phyloP scores from a whole-genome alignment of 2,329 filamentous ascomycete species.

The Aspergillus jensenii region DNA sequence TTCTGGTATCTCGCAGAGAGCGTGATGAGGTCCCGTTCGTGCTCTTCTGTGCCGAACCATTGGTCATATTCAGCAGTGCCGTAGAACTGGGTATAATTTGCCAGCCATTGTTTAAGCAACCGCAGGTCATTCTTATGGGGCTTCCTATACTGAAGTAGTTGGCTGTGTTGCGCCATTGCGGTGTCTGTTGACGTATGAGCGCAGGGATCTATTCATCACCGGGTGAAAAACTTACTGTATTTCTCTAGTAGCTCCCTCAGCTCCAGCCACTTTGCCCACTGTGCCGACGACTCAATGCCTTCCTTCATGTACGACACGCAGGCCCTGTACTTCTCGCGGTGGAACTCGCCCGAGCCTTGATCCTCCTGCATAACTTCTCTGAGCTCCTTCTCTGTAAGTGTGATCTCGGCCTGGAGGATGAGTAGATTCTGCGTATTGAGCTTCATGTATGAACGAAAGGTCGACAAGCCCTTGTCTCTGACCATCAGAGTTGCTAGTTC shows the following conservation, averaged over 20 bases:
- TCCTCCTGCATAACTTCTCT: constrained; percentile 1
- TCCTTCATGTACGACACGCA: constrained; percentile 6
- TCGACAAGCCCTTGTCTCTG: constrained; percentile 2
- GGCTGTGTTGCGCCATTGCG: constrained; percentile 9
- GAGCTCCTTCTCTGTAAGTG: constrained; percentile 3
- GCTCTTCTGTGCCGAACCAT: background rate
- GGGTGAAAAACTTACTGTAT: constrained; percentile 8
- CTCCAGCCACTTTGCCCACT: constrained; percentile 13
- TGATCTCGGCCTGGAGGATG: constrained; percentile 12
- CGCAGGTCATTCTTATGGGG: constrained; percentile 5
- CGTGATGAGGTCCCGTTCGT: constrained; percentile 3
- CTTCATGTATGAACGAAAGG: constrained; percentile 10
- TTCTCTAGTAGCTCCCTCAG: constrained; percentile 10
- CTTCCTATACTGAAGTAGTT: constrained; percentile 4
- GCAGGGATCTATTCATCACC: background rate
- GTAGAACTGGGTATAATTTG: background rate
- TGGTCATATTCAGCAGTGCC: background rate
- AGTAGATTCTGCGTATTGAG: constrained; percentile 13
- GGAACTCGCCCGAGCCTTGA: background rate
- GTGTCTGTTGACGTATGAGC: constrained; percentile 2
- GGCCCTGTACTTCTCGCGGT: background rate
- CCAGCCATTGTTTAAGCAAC: constrained; percentile 3
- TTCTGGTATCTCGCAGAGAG: constrained; percentile 6
- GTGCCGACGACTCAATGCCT: background rate
- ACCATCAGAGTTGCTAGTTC: constrained; percentile 10